These are phyloP conservation scores for Ulvella scutata DNA, from an alignment of 139 green algal genomes.

Conservation along the genomic window DNA sequence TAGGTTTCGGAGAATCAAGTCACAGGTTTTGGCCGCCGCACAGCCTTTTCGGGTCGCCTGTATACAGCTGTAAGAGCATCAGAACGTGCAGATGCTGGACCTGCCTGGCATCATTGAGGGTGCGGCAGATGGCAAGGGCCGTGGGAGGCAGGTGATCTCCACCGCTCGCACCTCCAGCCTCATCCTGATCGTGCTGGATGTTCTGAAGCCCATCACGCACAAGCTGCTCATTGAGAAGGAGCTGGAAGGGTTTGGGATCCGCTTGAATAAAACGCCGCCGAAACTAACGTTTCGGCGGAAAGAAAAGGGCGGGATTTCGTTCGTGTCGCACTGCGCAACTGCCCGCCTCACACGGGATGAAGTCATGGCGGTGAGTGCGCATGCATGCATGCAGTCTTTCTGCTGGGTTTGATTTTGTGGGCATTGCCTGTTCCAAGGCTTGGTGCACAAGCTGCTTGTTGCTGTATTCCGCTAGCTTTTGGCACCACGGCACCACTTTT, in stretches of 20 bases:
- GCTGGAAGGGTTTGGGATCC: constrained; percentile 82
- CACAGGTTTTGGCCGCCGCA: too few species aligned
- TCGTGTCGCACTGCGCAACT: constrained; percentile 32
- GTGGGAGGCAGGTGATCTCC: constrained; percentile 59
- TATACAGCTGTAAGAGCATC: too few species aligned
- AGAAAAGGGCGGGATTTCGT: constrained; percentile 83
- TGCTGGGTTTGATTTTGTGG: too few species aligned
- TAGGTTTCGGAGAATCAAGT: too few species aligned
- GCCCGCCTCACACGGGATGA: constrained; percentile 1
- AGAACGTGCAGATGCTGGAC: constrained; percentile 93
- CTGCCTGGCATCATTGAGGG: constrained; percentile 97
- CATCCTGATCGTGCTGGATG: constrained; percentile 97
- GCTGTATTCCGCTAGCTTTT: too few species aligned
- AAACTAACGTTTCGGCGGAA: constrained; percentile 80
- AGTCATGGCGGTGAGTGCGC: not conserved
- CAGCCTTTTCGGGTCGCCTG: too few species aligned
- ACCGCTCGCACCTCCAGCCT: constrained; percentile 94
- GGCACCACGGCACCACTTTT: too few species aligned
- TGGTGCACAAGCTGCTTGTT: too few species aligned
- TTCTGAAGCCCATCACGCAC: constrained; percentile 95
- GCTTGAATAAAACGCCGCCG: constrained; percentile 91
- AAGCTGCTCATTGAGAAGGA: constrained; percentile 88
- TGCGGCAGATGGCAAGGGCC: constrained; percentile 88
- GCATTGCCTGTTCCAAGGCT: too few species aligned
- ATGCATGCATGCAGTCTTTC: too few species aligned